A percentile compares a stretch with the other conserved stretches of the same genome.
Evolutionary conservation across 208 protist species (phyloP).

Genomic region (Phytomonas sp.): DNA sequence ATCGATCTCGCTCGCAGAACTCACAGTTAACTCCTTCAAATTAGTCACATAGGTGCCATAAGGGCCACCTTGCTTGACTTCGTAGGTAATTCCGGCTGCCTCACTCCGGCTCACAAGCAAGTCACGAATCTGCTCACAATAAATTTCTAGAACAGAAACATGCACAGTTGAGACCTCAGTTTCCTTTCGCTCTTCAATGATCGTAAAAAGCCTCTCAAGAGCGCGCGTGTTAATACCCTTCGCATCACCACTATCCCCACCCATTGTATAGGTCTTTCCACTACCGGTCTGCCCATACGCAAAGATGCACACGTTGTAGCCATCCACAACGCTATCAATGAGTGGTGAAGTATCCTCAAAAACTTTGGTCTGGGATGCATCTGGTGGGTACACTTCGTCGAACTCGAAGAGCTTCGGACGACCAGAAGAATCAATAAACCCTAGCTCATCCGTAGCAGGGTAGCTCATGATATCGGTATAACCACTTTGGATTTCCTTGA

Average conservation of each 20-base stretch:
- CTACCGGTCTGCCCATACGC: slow-evolving; percentile 91
- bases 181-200: slow-evolving; percentile 84
- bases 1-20: slow-evolving; percentile 59
- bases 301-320: slow-evolving; percentile 93
- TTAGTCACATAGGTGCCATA: slow-evolving; percentile 89
- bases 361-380: slow-evolving; percentile 66
- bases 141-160: slow-evolving; percentile 88
- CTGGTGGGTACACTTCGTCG: slow-evolving; percentile 83
- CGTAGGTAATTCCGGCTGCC: slow-evolving; percentile 45
- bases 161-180: slow-evolving; percentile 76
- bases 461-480: slow-evolving; percentile 77
- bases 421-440: slow-evolving; percentile 60
- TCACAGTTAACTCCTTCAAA: slow-evolving; percentile 69
- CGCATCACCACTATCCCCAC: slow-evolving; percentile 52
- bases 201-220: slow-evolving; percentile 78
- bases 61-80: slow-evolving; percentile 85
- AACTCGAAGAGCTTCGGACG: slow-evolving; percentile 88
- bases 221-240: slow-evolving; percentile 88
- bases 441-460: slow-evolving; percentile 70
- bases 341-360: slow-evolving; percentile 91
- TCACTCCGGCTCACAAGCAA: slow-evolving; percentile 64
- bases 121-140: slow-evolving; percentile 85
- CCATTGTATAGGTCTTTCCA: slow-evolving; percentile 90
- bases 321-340: slow-evolving; percentile 90
- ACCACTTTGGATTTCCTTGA: slow-evolving; percentile 62